Evolutionary conservation across 23 red algal genomes (phyloP), one percentile per base, ranked within the genome.

Genomic region (Gracilariopsis chorda): DNA sequence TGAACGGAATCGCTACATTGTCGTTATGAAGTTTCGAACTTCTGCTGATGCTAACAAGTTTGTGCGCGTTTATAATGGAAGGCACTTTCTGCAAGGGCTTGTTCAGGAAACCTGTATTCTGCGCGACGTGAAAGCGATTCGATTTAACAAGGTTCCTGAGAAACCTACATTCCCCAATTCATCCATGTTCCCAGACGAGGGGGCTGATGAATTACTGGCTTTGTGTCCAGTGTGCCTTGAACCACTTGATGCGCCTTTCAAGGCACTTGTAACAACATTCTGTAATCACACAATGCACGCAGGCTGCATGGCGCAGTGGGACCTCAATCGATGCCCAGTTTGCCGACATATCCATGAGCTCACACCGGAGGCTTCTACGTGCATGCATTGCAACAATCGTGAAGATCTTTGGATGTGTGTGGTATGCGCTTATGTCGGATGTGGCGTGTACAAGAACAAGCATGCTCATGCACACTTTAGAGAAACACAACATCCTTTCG

Each of bases 371-470:
- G 84, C 94, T 21, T 74, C 76, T 35, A 78, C 83, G 20, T 98
- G 95, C 55, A 94, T 93, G 87, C 72, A 58, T 56, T 98, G 95
- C 65, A 58, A 82, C 14, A 41, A 87, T 43, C 84, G 72, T 49
- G 77, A 94, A 35, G 83, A 81, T 13, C 82, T 98, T 40, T 98
- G 95, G 95, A 94, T 98, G 92, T 98, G 90, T 56, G 48, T 98
- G 16, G 78, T 98, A 25, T 98, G 95, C 73, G 95, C 76, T 16
- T 86, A 94, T 60, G 90, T 94, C 12, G 95, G 95, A 29, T 98
- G 95, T 57, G 95, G 95, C 49, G 64, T 92, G n/a, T 87, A 93
- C 67, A 84, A 85, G 55, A 91, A 93, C 64, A 86, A 90, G 43
- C 95, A 98, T 83, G 95, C 95, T 14, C 87, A 88, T 27, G 53